Conservation (phyloP, 345 rosid species). For the Melaleuca quinquenervia region DNA sequence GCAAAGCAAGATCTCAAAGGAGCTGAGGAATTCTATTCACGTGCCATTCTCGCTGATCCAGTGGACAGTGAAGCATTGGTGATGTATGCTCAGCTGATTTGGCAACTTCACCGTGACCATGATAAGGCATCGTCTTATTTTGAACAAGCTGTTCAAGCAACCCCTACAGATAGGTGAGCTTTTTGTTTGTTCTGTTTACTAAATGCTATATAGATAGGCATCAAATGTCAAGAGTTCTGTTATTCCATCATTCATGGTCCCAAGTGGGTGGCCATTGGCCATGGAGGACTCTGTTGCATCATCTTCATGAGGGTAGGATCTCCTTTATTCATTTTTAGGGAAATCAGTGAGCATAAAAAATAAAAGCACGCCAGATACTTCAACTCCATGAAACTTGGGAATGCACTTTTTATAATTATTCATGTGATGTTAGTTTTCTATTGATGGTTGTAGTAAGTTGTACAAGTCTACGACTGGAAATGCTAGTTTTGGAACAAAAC, state of each 20-base stretch:
- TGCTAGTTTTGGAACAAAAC: neutral
- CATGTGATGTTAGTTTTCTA: neutral
- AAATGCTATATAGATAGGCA: neutral
- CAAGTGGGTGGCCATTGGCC: neutral
- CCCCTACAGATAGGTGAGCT: slow-evolving; percentile 51
- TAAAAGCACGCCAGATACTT: neutral
- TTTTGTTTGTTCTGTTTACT: neutral
- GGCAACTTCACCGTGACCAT: slow-evolving; percentile 47
- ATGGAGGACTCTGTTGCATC: neutral
- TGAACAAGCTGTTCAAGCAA: slow-evolving; percentile 50
- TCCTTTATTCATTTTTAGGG: neutral
- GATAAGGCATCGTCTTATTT: slow-evolving; percentile 50
- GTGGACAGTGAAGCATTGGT: slow-evolving; percentile 52
- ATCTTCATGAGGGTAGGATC: neutral
- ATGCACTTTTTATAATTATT: neutral
- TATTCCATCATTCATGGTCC: neutral
- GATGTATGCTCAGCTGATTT: slow-evolving; percentile 53
- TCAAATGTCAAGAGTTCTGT: neutral
- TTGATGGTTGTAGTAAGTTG: neutral
- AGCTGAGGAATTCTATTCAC: slow-evolving; percentile 32
- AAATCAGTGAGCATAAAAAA: neutral
- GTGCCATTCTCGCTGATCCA: slow-evolving; percentile 34
- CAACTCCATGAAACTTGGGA: neutral
- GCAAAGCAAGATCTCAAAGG: slow-evolving; percentile 28
- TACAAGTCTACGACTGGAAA: neutral